Conservation (phyloP, 2,329 filamentous ascomycete genomes). For the Fusarium nelsonii region DNA sequence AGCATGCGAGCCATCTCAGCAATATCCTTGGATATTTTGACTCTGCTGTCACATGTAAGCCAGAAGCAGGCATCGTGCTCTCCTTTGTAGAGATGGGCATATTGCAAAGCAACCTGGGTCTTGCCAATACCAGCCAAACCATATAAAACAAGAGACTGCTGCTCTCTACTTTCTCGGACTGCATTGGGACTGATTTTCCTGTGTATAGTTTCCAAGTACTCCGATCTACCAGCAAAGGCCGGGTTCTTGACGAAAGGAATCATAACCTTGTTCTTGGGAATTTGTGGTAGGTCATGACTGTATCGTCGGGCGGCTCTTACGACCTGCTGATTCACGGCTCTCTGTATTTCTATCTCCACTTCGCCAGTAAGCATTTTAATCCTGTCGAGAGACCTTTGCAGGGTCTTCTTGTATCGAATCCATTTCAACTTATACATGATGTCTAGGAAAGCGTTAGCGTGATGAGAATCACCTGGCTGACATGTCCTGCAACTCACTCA, state of each 20-base stretch:
- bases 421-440: neutral
- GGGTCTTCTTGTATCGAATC: neutral
- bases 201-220: neutral
- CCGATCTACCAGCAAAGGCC: neutral
- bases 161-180: neutral
- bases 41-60: neutral
- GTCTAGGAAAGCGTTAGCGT: neutral
- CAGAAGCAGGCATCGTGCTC: constrained; percentile 2
- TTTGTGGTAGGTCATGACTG: too few relatives aligned
- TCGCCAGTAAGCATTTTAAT: neutral
- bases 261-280: too few relatives aligned
- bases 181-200: neutral
- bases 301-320: too few relatives aligned
- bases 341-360: neutral
- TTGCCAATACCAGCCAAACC: neutral
- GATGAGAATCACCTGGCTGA: too few relatives aligned
- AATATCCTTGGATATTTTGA: neutral
- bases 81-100: neutral
- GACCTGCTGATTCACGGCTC: neutral
- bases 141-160: neutral
- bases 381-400: neutral
- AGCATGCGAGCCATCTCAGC: neutral
- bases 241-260: neutral
- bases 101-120: constrained; percentile 3
- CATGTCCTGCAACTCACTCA: neutral